Evolutionary conservation across 768 basidiomycete genomes (phyloP).

Genomic region (Boletus sensibilis): DNA sequence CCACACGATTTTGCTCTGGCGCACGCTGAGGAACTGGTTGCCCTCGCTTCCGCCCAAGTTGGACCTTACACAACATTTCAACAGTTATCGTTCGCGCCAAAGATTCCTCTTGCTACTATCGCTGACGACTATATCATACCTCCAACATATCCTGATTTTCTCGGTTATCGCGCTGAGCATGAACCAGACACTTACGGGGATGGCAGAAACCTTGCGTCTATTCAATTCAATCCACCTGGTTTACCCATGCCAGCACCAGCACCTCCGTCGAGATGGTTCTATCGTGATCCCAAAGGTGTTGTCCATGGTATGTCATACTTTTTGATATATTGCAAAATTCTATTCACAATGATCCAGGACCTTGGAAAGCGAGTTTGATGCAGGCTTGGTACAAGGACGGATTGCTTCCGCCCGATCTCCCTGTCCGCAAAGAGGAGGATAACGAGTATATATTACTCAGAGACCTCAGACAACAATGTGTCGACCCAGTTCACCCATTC

Average conservation of each 20-base stretch:
- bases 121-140: conserved; percentile 92
- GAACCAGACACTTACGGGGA: conserved; percentile 55
- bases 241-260: conserved; percentile 67
- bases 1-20: conserved; percentile 38
- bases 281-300: conserved; percentile 77
- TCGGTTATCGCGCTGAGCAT: conserved; percentile 62
- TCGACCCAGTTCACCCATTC: conserved; percentile 84
- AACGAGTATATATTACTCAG: conserved; percentile 63
- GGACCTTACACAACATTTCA: conserved; percentile 92
- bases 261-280: conserved; percentile 76
- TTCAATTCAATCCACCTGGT: conserved; percentile 78
- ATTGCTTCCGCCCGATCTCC: conserved; percentile 76
- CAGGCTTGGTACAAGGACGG: conserved; percentile 89
- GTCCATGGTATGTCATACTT: conserved; percentile 62
- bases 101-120: conserved; percentile 83
- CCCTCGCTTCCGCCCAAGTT: conserved; percentile 66
- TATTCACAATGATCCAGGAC: conserved; percentile 47
- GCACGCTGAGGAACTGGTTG: conserved; percentile 64
- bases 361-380: conserved; percentile 87
- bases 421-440: conserved; percentile 77
- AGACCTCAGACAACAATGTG: conserved; percentile 72
- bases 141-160: conserved; percentile 80
- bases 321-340: neutral
- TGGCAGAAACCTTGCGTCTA: conserved; percentile 50
- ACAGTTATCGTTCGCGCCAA: conserved; percentile 81